Base-by-base conservation (phyloP, 768 basidiomycete genomes). In the Rhodotorula kratochvilovae region DNA sequence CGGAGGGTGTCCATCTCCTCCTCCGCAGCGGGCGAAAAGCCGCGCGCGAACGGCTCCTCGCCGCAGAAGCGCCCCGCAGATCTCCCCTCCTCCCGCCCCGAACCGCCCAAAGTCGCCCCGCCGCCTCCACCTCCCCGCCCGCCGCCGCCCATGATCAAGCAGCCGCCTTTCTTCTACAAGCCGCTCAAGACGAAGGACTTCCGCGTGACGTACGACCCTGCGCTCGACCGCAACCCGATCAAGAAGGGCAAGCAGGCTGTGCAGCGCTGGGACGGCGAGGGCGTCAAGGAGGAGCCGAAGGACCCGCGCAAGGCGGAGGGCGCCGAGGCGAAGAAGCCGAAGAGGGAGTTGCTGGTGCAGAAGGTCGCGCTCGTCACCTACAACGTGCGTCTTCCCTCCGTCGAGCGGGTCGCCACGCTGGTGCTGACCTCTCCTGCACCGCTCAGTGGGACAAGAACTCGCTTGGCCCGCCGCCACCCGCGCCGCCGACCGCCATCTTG, bases 361-460 rank as follows among this genome's bases (percentile, higher is more conserved):
- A 67, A 84, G 57, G 83, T 89, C 63, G 72, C 83, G 33, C 81
- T 83, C 61, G 67, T 83, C 57, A 82, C 82, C 63, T 89, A 87
- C 70, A 85, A 88, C 84, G 88, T 88, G 76, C 74, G 82, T 80
- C 35, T 72, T 53, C 70, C n/a, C 66, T 48, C 54, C 76, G 61
- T 43, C 42, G 31, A n/a, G 12, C 66, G 39, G 19, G 25, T 17
- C 21, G 5, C 19, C 21, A 4, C 31, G 4, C 36, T n/a, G n/a
- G 42, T 21, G 1, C 21, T 17, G 58, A 42, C 17, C 29, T 4
- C 17, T 27, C 10, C 29, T 39, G 39, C 21, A 16, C 48, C 21
- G 6, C 46, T 15, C 79, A 95, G 91, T 87, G 89, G 82, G 92
- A 94, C 79, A 81, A 81, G 33, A 82, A 89, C 76, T 90, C 91